A percentile compares a stretch with the other conserved stretches of the same genome.
Evolutionary conservation across 1,139 yeast genomes (phyloP).

Genomic region (Debaryomyces fabryi): DNA sequence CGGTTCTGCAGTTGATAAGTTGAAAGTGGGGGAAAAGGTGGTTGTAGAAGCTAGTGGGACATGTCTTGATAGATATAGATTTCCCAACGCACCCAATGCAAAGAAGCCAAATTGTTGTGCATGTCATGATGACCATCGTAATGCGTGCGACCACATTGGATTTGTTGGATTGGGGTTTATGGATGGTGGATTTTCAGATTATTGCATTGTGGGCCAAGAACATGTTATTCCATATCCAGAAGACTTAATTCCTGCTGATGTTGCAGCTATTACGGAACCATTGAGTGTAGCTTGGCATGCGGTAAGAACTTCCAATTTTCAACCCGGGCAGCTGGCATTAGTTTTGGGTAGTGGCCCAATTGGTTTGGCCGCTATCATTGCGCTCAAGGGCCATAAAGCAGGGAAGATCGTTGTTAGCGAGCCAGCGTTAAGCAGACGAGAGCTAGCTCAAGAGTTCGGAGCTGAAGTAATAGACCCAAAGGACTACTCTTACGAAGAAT

Average conservation of each 20-base stretch:
- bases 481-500: constrained; percentile 31
- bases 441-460: constrained; percentile 53
- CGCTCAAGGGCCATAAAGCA: constrained; percentile 59
- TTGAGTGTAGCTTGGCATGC: constrained; percentile 65
- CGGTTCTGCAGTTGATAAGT: constrained; percentile 23
- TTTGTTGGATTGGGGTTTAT: constrained; percentile 51
- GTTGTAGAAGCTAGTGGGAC: constrained; percentile 48
- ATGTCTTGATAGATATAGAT: constrained; percentile 36
- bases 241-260: constrained; percentile 46
- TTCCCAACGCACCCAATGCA: constrained; percentile 29
- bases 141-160: constrained; percentile 47
- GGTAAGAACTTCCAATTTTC: constrained; percentile 45
- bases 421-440: constrained; percentile 58
- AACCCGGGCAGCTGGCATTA: constrained; percentile 50
- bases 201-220: constrained; percentile 49
- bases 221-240: constrained; percentile 52
- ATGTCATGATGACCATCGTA: constrained; percentile 48
- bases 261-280: constrained; percentile 61
- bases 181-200: constrained; percentile 55
- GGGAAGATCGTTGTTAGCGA: constrained; percentile 59
- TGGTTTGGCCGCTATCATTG: constrained; percentile 58
- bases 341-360: constrained; percentile 67
- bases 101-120: constrained; percentile 40
- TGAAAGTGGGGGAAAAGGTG: constrained; percentile 46
- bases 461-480: constrained; percentile 54